phyloP scores from a whole-genome alignment of 1,139 yeast genomes.

The Hyphopichia pseudoburtonii region DNA sequence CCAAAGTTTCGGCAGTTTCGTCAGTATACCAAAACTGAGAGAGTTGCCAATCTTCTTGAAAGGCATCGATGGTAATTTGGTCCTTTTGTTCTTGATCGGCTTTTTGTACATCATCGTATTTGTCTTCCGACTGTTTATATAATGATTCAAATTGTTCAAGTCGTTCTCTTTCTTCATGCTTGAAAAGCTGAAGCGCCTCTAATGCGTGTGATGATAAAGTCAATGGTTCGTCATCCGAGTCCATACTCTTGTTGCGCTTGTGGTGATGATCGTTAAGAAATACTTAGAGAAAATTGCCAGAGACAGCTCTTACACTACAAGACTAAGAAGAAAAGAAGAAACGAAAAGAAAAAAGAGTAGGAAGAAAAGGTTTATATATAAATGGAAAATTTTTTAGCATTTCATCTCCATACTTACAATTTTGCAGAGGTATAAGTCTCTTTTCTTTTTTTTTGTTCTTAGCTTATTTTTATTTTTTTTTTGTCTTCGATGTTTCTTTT shows the following conservation, averaged over 20 bases:
- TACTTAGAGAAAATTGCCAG: no score
- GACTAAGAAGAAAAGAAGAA: neutral
- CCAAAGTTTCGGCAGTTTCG: conserved; percentile 65
- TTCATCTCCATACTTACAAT: neutral
- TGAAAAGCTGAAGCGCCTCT: conserved; percentile 76
- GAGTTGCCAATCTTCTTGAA: conserved; percentile 90
- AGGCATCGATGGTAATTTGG: conserved; percentile 52
- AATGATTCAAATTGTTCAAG: conserved; percentile 59
- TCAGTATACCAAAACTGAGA: conserved; percentile 90
- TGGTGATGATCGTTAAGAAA: no score
- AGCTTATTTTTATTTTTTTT: neutral
- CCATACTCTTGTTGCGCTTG: conserved; percentile 17
- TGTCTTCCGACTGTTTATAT: conserved; percentile 57
- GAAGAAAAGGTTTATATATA: neutral
- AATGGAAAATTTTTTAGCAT: neutral
- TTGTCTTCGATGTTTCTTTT: neutral
- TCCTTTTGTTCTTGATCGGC: conserved; percentile 13
- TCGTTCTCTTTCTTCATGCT: conserved; percentile 62
- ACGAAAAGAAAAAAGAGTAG: conserved; percentile 2
- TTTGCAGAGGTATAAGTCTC: neutral
- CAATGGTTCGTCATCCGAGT: conserved; percentile 42
- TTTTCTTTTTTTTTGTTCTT: neutral
- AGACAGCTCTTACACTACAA: no score
- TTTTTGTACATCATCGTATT: conserved; percentile 39
- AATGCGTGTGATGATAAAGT: conserved; percentile 68